Percentiles rank a stretch among this genome's conserved stretches.
phyloP scores from a whole-genome alignment of 176 grass and related monocot genomes.

The Cenchrus fungigraminus region DNA sequence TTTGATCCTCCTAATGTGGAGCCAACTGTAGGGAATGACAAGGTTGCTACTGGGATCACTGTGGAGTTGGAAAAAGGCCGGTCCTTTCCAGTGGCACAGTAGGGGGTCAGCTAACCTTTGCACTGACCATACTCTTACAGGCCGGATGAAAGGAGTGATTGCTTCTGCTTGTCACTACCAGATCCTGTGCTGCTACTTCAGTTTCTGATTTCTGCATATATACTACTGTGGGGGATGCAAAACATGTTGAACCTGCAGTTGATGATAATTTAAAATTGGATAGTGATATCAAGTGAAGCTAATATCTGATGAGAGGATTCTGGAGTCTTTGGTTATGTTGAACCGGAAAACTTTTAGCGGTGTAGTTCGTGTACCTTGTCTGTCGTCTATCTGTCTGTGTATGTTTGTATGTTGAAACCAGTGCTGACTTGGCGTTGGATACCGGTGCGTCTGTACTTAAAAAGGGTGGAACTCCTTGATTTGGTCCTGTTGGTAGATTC shows the following conservation, averaged over 20 bases:
- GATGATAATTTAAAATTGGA: slow-evolving; percentile 38
- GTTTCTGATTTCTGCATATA: background rate
- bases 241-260: slow-evolving; percentile 27
- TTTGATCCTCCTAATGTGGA: slow-evolving; percentile 42
- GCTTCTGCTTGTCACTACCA: background rate
- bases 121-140: slow-evolving; percentile 42
- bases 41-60: slow-evolving; percentile 50
- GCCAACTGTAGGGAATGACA: slow-evolving; percentile 52
- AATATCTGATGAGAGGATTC: slow-evolving; percentile 45
- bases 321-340: slow-evolving; percentile 24
- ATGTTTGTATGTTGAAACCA: background rate
- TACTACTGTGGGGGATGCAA: slow-evolving; percentile 20
- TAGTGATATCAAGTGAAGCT: slow-evolving; percentile 27
- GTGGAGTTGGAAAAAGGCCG: slow-evolving; percentile 55
- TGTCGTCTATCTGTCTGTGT: background rate
- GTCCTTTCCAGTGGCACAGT: slow-evolving; percentile 54
- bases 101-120: slow-evolving; percentile 24
- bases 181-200: slow-evolving; percentile 16
- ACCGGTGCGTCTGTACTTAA: slow-evolving; percentile 1
- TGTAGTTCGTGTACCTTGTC: background rate
- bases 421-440: slow-evolving; percentile 24
- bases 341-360: slow-evolving; percentile 27
- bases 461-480: slow-evolving; percentile 17
- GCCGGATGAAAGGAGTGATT: slow-evolving; percentile 30
- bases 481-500: background rate